These are phyloP conservation scores for Ustilago hordei DNA, from an alignment of 1,284 basidiomycete species.

Conservation along the genomic window DNA sequence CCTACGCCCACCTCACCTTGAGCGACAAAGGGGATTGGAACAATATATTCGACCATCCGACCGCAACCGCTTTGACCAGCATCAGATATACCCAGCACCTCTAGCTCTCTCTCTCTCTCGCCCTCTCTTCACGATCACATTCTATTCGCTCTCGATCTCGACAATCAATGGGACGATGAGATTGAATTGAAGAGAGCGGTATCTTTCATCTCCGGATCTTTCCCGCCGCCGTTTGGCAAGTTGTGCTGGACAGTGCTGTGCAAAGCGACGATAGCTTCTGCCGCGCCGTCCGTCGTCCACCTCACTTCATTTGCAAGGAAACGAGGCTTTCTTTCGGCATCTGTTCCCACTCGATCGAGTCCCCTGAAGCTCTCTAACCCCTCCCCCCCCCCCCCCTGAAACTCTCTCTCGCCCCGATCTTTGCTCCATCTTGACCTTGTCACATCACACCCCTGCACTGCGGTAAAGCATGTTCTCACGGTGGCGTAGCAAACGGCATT, in stretches of 20 bases:
- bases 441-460: background rate
- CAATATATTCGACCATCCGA: background rate
- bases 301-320: background rate
- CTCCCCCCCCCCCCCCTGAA: too few species aligned
- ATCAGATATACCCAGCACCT: background rate
- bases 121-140: background rate
- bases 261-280: constrained; percentile 1
- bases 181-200: background rate
- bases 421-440: background rate
- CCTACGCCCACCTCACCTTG: background rate
- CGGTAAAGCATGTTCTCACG: constrained; percentile 40
- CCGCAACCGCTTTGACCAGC: background rate
- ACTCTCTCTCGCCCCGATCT: too few species aligned
- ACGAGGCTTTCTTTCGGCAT: background rate
- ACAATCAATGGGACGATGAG: background rate
- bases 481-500: constrained; percentile 48
- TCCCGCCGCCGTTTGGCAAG: background rate
- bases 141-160: background rate
- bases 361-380: background rate
- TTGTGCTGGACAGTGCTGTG: constrained; percentile 2
- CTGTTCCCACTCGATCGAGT: background rate
- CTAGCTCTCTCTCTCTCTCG: background rate
- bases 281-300: background rate
- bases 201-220: constrained; percentile 1
- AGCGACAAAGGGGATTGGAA: background rate